Evolutionary conservation across 345 rosid genomes (phyloP).

Genomic region (Eutrema yunnanense): DNA sequence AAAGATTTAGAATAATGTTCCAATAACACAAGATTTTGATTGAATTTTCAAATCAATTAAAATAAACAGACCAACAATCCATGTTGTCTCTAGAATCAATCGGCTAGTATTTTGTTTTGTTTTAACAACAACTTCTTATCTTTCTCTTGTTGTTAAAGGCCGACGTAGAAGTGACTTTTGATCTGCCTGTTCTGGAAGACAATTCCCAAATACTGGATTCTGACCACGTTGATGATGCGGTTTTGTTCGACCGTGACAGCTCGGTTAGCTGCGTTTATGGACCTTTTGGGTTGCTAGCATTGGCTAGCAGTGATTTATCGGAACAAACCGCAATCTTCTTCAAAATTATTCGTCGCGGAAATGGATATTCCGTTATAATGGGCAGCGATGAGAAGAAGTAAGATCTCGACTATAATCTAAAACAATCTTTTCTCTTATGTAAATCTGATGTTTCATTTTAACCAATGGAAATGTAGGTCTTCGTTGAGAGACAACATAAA

Average conservation of each 20-base stretch:
- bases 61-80: too few relatives aligned
- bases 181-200: conserved; percentile 25
- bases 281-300: conserved; percentile 59
- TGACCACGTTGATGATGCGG: conserved; percentile 33
- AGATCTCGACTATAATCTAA: background rate
- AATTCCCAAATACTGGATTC: conserved; percentile 28
- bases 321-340: conserved; percentile 65
- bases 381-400: conserved; percentile 29
- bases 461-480: conserved; percentile 34
- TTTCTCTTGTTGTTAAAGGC: conserved; percentile 25
- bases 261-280: conserved; percentile 38
- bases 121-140: background rate
- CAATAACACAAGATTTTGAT: too few relatives aligned
- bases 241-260: conserved; percentile 33
- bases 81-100: background rate
- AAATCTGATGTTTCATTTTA: background rate
- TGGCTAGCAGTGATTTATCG: conserved; percentile 47
- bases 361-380: conserved; percentile 44
- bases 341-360: conserved; percentile 36
- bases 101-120: background rate
- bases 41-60: too few relatives aligned
- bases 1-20: too few relatives aligned
- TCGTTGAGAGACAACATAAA: conserved; percentile 30
- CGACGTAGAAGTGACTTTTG: conserved; percentile 50
- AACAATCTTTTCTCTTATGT: background rate